Evolutionary conservation across 176 grass and related monocot species (phyloP), one percentile per base, ranked within the genome.

Genomic region (Panicum miliaceum): DNA sequence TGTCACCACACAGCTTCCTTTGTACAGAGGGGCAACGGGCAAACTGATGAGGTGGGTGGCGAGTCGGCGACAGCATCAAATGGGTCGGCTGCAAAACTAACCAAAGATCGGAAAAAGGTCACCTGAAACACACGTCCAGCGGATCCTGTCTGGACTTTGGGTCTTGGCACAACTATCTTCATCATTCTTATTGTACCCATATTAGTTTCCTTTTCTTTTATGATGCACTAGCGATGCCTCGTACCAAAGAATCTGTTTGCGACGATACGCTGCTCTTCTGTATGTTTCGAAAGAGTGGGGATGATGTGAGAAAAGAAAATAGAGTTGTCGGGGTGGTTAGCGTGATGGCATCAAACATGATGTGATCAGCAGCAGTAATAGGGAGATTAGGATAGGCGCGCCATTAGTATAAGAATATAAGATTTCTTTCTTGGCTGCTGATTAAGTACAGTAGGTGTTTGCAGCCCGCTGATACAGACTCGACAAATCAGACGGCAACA

Each of bases 371-470:
- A 32, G 42, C 46, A 64, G 29, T 71, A 37, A 79, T 62, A 42
- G 75, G 3, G 18, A 9, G 75, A 71, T 78, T 85, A 70, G 38
- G 83, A 85, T 58, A 78, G 16, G 16, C 16, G 51, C 51, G 16
- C 5, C 50, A 70, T 78, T 78, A 60, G 26, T 63, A 85, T 57
- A 78, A 48, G 38, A 85, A 45, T 74, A 48, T 71, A 57, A 20
- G 38, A n/a, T 59, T 68, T 68, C 12, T 8, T 78, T 78, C 48
- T 37, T 41, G 34, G 48, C 20, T 64, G 56, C 32, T 43, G 72
- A n/a, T 40, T 50, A 75, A 40, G 51, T 19, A 51, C 48, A 51
- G 3, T 23, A 53, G 19, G 47, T 61, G 20, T 23, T 48, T 60
- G 74, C 27, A 86, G 45, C 11, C 13, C 22, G 29, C 42, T 20